These are phyloP conservation scores for Plasmodium gallinaceum DNA, from an alignment of 169 alveolate genomes.

Conservation along the genomic window DNA sequence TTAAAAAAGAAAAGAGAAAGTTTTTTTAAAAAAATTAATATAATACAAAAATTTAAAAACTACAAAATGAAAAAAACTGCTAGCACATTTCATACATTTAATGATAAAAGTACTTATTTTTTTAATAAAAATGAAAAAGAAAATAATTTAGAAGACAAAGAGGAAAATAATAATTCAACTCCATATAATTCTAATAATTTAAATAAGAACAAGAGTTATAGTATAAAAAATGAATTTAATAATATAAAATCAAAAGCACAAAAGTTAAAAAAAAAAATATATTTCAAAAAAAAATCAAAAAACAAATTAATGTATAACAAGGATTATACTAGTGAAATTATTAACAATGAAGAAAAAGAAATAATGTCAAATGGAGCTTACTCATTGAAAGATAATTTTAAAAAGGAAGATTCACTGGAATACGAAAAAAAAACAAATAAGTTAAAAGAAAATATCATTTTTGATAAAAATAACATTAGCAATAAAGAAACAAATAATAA, in stretches of 20 bases:
- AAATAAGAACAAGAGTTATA: constrained; percentile 28
- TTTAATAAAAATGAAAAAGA: constrained; percentile 6
- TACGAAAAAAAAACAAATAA: no score
- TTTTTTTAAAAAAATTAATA: constrained; percentile 68
- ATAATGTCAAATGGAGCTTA: no score
- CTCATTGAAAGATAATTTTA: no score
- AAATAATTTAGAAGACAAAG: constrained; percentile 2
- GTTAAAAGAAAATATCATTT: no score
- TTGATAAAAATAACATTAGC: no score
- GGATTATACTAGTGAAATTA: neutral
- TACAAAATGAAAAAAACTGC: constrained; percentile 61
- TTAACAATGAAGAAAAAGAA: neutral
- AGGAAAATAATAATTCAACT: neutral
- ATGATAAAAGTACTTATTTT: constrained; percentile 1
- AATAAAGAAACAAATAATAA: no score
- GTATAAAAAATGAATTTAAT: constrained; percentile 30
- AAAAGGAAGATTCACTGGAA: no score
- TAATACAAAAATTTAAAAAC: constrained; percentile 60
- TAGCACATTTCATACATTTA: constrained; percentile 29
- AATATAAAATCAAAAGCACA: constrained; percentile 40
- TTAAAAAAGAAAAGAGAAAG: constrained; percentile 68
- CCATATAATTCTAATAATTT: neutral
- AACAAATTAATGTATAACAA: neutral
- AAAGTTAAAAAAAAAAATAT: constrained; percentile 11
- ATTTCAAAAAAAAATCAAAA: constrained; percentile 16